Conservation (phyloP, 148 eudicot species). For the Linanthus parryae region DNA sequence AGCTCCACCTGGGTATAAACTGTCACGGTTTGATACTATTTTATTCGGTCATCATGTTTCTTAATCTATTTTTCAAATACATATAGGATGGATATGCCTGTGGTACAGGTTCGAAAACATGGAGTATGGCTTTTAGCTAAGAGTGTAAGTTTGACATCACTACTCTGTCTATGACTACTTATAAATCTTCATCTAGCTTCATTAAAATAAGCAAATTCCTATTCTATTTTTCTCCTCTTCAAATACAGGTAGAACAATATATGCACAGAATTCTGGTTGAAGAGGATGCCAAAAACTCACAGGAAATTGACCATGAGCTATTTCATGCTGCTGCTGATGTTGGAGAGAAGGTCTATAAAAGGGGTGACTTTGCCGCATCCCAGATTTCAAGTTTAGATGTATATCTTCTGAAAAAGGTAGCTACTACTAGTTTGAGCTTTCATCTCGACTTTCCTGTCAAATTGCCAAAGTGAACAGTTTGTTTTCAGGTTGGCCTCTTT, state of each 20-base stretch:
- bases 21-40: neutral
- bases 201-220: neutral
- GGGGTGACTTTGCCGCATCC: slow-evolving; percentile 63
- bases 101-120: slow-evolving; percentile 75
- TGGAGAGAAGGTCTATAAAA: slow-evolving; percentile 56
- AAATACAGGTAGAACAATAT: slow-evolving; percentile 81
- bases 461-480: slow-evolving; percentile 3
- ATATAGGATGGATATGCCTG: slow-evolving; percentile 93
- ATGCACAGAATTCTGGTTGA: slow-evolving; percentile 84
- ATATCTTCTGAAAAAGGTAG: slow-evolving; percentile 84
- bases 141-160: slow-evolving; percentile 39
- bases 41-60: slow-evolving; percentile 10
- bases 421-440: neutral
- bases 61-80: slow-evolving; percentile 7
- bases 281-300: slow-evolving; percentile 54
- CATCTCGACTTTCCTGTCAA: slow-evolving; percentile 13
- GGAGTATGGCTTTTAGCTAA: slow-evolving; percentile 90
- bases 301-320: slow-evolving; percentile 37
- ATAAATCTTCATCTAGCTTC: neutral
- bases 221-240: slow-evolving; percentile 4
- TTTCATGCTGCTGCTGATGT: slow-evolving; percentile 62
- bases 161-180: too few relatives aligned
- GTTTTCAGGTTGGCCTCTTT: slow-evolving; percentile 81
- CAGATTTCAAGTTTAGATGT: slow-evolving; percentile 51
- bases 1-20: slow-evolving; percentile 82